Conservation (phyloP, 768 basidiomycete species). For the Agaricus subrufescens region DNA sequence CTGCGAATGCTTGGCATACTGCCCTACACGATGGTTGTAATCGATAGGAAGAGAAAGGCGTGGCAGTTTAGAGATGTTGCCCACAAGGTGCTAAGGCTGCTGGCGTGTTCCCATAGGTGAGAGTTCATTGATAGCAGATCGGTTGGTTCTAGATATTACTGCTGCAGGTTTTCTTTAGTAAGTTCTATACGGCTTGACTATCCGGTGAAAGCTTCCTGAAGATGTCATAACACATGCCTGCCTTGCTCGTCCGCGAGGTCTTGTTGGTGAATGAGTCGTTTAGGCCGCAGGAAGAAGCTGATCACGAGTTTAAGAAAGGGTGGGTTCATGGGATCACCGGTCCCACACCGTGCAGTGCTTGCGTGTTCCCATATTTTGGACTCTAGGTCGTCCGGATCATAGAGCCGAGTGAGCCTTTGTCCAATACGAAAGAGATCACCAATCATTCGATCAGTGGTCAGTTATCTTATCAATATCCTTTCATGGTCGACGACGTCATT, state of each 20-base stretch:
- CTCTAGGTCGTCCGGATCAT: too few relatives aligned
- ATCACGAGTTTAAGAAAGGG: neutral
- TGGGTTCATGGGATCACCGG: too few relatives aligned
- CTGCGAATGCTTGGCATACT: neutral
- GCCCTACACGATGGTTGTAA: neutral
- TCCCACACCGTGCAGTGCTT: too few relatives aligned
- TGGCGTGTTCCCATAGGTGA: neutral
- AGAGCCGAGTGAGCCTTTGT: neutral
- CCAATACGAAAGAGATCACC: neutral
- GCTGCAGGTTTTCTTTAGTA: neutral
- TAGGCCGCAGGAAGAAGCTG: neutral
- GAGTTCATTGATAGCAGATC: neutral
- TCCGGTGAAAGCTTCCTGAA: neutral
- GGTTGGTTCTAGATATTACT: neutral
- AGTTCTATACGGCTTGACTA: neutral
- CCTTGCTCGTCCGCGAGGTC: neutral
- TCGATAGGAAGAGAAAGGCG: conserved; percentile 1
- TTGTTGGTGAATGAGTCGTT: neutral
- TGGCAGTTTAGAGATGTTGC: neutral
- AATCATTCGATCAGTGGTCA: neutral
- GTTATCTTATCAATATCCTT: conserved; percentile 4
- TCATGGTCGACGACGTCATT: conserved; percentile 1
- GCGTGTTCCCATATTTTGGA: too few relatives aligned
- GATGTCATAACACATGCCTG: neutral
- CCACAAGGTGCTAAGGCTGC: neutral